phyloP scores from a whole-genome alignment of 2,329 filamentous ascomycete species.

The Fusarium nurragi region DNA sequence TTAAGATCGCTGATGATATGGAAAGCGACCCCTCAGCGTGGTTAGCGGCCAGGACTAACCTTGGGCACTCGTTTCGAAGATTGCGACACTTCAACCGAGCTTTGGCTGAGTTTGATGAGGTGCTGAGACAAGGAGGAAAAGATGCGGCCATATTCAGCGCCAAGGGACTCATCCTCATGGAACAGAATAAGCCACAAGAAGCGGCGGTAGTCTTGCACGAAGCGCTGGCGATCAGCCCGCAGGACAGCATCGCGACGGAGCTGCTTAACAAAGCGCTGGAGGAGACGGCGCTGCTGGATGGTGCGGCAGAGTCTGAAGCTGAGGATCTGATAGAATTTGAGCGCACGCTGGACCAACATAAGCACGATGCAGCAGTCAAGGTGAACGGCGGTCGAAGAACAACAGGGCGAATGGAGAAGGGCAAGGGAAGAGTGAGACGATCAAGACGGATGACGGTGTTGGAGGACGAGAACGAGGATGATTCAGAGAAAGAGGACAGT shows the following conservation, averaged over 20 bases:
- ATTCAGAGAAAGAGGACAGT: slow-evolving; percentile 54
- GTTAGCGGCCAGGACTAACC: slow-evolving; percentile 85
- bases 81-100: slow-evolving; percentile 75
- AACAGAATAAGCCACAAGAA: slow-evolving; percentile 77
- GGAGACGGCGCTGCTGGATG: slow-evolving; percentile 62
- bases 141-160: slow-evolving; percentile 81
- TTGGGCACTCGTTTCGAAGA: slow-evolving; percentile 87
- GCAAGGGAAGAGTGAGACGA: slow-evolving; percentile 56
- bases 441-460: slow-evolving; percentile 47
- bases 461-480: slow-evolving; percentile 45
- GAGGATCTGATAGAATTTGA: slow-evolving; percentile 63
- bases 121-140: slow-evolving; percentile 82
- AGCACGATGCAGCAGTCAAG: slow-evolving; percentile 55
- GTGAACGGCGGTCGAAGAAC: slow-evolving; percentile 46
- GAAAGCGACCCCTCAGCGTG: slow-evolving; percentile 84
- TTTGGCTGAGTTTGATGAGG: slow-evolving; percentile 84
- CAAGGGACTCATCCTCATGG: slow-evolving; percentile 85
- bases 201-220: slow-evolving; percentile 87
- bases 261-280: slow-evolving; percentile 76
- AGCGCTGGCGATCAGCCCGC: slow-evolving; percentile 78
- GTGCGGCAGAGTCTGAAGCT: slow-evolving; percentile 57
- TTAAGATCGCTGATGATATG: slow-evolving; percentile 81
- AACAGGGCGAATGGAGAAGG: slow-evolving; percentile 50
- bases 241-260: slow-evolving; percentile 84
- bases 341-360: slow-evolving; percentile 58